A percentile compares a stretch with the other conserved stretches of the same genome.
These are phyloP conservation scores for Dothiorella sarmentorum DNA, from an alignment of 2,329 filamentous ascomycete species.

Conservation along the genomic window DNA sequence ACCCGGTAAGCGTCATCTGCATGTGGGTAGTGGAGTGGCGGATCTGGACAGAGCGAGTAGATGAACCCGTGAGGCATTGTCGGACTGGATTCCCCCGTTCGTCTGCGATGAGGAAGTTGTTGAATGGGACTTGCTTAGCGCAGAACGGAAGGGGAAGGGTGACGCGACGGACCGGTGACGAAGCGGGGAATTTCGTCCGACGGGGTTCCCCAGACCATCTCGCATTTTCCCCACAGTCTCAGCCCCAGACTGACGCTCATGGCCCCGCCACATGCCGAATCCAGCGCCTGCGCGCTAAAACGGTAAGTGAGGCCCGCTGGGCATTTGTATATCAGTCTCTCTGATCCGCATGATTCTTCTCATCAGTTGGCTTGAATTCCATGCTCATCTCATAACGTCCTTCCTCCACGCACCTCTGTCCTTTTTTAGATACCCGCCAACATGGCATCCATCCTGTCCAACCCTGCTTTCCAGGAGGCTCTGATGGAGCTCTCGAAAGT, in stretches of 20 bases:
- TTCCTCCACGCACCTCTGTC: background rate
- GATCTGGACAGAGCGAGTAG: background rate
- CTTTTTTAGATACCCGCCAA: conserved; percentile 13
- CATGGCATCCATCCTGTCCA: conserved; percentile 19
- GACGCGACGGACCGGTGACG: background rate
- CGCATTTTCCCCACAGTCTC: conserved; percentile 4
- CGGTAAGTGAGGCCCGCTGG: background rate
- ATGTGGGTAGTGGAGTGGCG: background rate
- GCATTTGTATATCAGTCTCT: conserved; percentile 4
- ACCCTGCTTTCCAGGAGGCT: conserved; percentile 11
- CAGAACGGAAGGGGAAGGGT: background rate
- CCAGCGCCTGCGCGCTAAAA: background rate
- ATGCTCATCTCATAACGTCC: background rate
- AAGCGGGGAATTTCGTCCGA: background rate
- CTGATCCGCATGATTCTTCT: background rate
- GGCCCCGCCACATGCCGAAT: background rate
- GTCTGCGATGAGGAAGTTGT: background rate
- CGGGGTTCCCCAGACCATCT: background rate
- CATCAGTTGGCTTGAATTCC: background rate
- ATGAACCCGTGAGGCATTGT: background rate
- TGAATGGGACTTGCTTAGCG: background rate
- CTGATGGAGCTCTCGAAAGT: conserved; percentile 23
- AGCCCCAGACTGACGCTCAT: conserved; percentile 2
- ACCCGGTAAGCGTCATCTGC: background rate
- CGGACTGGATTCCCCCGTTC: background rate